These are phyloP conservation scores for Cymbopogon citratus DNA, from an alignment of 176 grass and related monocot species.

Conservation along the genomic window DNA sequence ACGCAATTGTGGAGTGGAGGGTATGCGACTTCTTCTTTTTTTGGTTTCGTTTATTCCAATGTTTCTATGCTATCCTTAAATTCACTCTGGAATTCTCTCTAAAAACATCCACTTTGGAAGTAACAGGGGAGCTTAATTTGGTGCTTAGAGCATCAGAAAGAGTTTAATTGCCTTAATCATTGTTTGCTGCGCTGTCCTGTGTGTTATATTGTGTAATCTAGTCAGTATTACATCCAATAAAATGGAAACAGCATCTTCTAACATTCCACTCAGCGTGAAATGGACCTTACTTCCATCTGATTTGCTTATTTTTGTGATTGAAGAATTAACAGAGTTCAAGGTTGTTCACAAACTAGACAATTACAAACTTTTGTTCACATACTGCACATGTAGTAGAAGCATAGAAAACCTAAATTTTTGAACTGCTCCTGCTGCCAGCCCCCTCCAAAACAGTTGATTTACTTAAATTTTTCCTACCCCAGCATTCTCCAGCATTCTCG, in stretches of 20 bases:
- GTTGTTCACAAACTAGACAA: not conserved
- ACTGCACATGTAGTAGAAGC: not conserved
- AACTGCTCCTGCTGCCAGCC: not conserved
- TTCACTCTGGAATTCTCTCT: too few species aligned
- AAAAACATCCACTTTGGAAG: not conserved
- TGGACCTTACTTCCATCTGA: not conserved
- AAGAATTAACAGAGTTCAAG: not conserved
- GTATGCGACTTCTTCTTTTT: slow-evolving; percentile 30
- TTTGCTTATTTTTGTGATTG: not conserved
- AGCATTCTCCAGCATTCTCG: not conserved
- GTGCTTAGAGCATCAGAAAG: not conserved
- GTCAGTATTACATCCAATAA: not conserved
- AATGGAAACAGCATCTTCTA: not conserved
- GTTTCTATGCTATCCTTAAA: not conserved
- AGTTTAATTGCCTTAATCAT: not conserved
- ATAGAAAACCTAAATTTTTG: not conserved
- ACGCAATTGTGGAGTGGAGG: slow-evolving; percentile 68
- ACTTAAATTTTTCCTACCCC: not conserved
- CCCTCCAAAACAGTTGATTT: not conserved
- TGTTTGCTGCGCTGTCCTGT: not conserved
- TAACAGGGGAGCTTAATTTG: not conserved
- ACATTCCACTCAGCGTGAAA: not conserved
- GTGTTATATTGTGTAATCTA: not conserved
- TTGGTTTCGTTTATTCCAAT: not conserved
- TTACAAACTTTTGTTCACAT: not conserved